Percentiles rank a stretch among this genome's conserved stretches.
Evolutionary conservation across 306 rosid species (phyloP).

Genomic region (Hippophae rhamnoides): DNA sequence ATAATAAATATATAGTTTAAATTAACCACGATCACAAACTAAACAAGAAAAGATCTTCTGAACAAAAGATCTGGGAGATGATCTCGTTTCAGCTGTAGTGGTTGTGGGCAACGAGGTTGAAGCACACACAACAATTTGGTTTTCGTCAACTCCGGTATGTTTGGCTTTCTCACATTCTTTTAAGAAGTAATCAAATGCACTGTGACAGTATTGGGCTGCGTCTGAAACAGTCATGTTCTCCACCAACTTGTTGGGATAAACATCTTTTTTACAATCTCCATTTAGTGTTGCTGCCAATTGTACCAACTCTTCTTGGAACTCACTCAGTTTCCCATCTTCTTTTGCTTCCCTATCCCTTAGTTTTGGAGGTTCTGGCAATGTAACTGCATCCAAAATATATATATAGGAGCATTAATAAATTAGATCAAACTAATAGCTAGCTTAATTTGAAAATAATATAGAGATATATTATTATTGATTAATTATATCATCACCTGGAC

Average conservation of each 20-base stretch:
- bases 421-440: too few relatives aligned
- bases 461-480: too few relatives aligned
- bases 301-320: slow-evolving; percentile 57
- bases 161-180: slow-evolving; percentile 49
- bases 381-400: slow-evolving; percentile 22
- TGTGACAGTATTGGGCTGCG: slow-evolving; percentile 37
- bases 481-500: slow-evolving; percentile 44
- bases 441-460: too few relatives aligned
- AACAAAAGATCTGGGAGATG: slow-evolving; percentile 21
- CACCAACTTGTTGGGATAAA: slow-evolving; percentile 38
- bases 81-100: neutral
- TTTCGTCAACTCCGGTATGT: slow-evolving; percentile 40
- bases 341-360: slow-evolving; percentile 33
- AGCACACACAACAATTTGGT: slow-evolving; percentile 33
- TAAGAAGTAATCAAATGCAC: slow-evolving; percentile 35
- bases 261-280: slow-evolving; percentile 41
- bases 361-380: slow-evolving; percentile 33
- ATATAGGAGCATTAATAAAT: neutral
- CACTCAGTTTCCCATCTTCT: slow-evolving; percentile 31
- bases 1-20: too few relatives aligned
- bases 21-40: slow-evolving; percentile 25
- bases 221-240: slow-evolving; percentile 41
- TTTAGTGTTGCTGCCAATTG: slow-evolving; percentile 55
- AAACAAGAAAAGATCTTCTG: slow-evolving; percentile 42
- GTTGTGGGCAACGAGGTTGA: neutral